These are phyloP conservation scores for Adansonia gregorii DNA, from an alignment of 441 rosid species.

Conservation along the genomic window DNA sequence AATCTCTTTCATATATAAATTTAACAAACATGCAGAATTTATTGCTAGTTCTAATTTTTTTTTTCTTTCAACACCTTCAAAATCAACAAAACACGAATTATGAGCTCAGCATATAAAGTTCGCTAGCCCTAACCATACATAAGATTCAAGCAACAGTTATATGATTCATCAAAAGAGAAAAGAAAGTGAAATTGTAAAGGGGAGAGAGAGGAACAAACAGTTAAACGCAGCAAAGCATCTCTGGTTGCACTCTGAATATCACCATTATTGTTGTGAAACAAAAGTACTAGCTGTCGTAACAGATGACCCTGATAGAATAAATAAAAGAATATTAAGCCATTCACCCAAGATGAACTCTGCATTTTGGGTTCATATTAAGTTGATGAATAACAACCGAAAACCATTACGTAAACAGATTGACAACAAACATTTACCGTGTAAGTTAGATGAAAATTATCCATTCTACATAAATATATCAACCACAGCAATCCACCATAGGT, in stretches of 20 bases:
- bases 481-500: neutral
- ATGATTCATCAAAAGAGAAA: slow-evolving; percentile 9
- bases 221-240: slow-evolving; percentile 76
- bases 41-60: neutral
- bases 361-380: neutral
- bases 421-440: neutral
- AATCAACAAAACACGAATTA: neutral
- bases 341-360: neutral
- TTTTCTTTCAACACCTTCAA: neutral
- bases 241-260: slow-evolving; percentile 73
- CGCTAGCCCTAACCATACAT: neutral
- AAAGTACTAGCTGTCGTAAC: slow-evolving; percentile 63
- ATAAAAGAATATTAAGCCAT: neutral
- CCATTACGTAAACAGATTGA: neutral
- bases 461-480: slow-evolving; percentile 1
- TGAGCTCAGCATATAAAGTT: neutral
- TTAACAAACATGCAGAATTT: neutral
- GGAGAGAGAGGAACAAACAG: slow-evolving; percentile 54
- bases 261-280: slow-evolving; percentile 62
- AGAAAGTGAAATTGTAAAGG: slow-evolving; percentile 7
- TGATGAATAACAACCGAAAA: neutral
- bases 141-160: neutral
- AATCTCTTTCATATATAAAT: slow-evolving; percentile 4
- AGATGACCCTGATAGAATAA: slow-evolving; percentile 58
- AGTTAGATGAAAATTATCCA: neutral